Evolutionary conservation across 352 stramenopile genomes (phyloP).

Genomic region (Phytophthora hybrid): DNA sequence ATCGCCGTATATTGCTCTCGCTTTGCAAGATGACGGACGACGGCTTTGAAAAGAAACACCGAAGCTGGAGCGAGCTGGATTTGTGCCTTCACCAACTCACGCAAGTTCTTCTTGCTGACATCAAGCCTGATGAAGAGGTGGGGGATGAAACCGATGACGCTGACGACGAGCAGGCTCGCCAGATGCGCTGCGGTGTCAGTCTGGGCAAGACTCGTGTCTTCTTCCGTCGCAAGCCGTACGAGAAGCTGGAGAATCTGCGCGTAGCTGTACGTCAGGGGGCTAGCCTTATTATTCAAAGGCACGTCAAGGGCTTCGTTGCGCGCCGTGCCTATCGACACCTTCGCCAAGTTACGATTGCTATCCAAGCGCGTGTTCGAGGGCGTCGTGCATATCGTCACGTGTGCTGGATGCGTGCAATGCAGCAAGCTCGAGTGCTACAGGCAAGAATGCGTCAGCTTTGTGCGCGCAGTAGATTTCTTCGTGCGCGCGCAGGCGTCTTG

Average conservation of each 20-base stretch:
- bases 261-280: constrained; percentile 40
- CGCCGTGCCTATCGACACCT: constrained; percentile 49
- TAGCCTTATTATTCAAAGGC: constrained; percentile 62
- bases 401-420: constrained; percentile 51
- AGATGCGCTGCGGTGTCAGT: constrained; percentile 58
- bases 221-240: constrained; percentile 94
- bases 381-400: constrained; percentile 44
- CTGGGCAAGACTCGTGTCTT: constrained; percentile 95
- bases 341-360: constrained; percentile 41
- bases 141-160: constrained; percentile 20
- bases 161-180: constrained; percentile 35
- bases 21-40: constrained; percentile 34
- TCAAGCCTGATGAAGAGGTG: constrained; percentile 13
- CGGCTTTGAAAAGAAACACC: constrained; percentile 29
- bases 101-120: constrained; percentile 34
- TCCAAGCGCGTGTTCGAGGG: constrained; percentile 60
- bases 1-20: constrained; percentile 61
- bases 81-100: constrained; percentile 45
- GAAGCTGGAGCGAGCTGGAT: constrained; percentile 34
- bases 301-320: constrained; percentile 55
- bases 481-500: constrained; percentile 52
- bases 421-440: constrained; percentile 59
- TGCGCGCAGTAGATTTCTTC: constrained; percentile 45
- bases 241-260: constrained; percentile 89
- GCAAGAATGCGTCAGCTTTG: constrained; percentile 51